Evolutionary conservation across 2,329 filamentous ascomycete genomes (phyloP), one percentile per base, ranked within the genome.

Genomic region (Xylariaceae sp.): DNA sequence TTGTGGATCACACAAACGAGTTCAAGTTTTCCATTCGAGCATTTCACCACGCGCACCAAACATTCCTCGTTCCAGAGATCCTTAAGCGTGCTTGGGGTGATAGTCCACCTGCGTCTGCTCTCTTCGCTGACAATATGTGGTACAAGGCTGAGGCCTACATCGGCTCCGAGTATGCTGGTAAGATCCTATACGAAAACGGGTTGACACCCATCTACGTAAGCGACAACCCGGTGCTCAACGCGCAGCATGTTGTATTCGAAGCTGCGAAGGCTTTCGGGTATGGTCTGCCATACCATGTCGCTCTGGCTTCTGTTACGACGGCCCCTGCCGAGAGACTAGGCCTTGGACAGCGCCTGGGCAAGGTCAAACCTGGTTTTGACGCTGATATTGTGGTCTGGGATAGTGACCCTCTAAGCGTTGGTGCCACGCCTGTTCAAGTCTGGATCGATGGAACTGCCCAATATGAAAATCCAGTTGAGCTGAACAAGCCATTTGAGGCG

Each of bases 51-150:
- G 87, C 87, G 3, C 85, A 89, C 56, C 82, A 87, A 64, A 87
- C 87, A 0, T 89, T 79, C 63, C 73, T 89, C 1, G 81, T 89
- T 0, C 87, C 87, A 0, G 87, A 90, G 78, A 81, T 86, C 23
- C 74, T 86, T 3, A 84, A 84, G 65, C 78, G 82, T 45, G 80
- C 80, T 0, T 86, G 78, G 73, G 83, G 83, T 12, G 79, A 77
- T 11, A 76, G 77, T 0, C 71, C 81, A 14, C 83, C 81, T n/a
- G 82, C 79, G 3, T 82, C 78, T 14, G 87, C 83, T n/a, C 74
- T 89, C 3, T 90, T 90, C 64, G 87, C 87, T 8, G 87, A 90
- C 67, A 88, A 87, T 68, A 89, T 89, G 84, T 88, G 83, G 70
- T 90, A 89, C 79, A 89, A 90, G 73, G 78, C 82, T 1, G 88